Conservation (phyloP, 176 grass and related monocot species). For the Microstegium vimineum region DNA sequence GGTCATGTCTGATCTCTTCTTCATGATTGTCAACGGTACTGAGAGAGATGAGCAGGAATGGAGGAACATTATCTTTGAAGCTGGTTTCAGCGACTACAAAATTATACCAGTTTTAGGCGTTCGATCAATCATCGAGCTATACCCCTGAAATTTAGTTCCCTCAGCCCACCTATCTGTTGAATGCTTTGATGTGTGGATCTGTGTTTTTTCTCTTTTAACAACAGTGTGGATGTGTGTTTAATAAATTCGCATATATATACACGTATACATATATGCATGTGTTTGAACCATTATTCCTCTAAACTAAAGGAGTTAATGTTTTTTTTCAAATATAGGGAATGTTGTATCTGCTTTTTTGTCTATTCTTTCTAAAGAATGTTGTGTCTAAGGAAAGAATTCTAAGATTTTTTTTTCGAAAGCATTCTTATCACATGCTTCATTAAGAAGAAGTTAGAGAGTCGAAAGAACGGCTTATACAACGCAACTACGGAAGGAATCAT, state of each 20-base stretch:
- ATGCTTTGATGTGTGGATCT: neutral
- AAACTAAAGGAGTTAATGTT: too few species aligned
- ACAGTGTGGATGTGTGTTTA: neutral
- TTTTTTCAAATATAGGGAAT: too few species aligned
- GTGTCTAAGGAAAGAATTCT: too few species aligned
- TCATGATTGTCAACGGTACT: neutral
- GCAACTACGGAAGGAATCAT: too few species aligned
- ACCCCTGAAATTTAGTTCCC: neutral
- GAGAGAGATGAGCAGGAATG: constrained; percentile 5
- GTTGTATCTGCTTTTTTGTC: too few species aligned
- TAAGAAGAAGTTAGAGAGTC: too few species aligned
- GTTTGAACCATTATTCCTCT: neutral
- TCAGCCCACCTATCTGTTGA: neutral
- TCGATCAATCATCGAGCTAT: neutral
- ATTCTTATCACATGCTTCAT: too few species aligned
- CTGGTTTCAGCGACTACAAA: neutral
- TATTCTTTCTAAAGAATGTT: too few species aligned
- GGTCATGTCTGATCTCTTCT: neutral
- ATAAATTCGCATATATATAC: neutral
- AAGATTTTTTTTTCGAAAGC: too few species aligned
- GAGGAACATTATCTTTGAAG: neutral
- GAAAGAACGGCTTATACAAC: too few species aligned
- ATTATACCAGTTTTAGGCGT: neutral
- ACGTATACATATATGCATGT: neutral
- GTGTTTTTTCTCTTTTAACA: neutral